Conservation (phyloP, 192 early-diverging fungal species). For the Funneliformis geosporum region DNA sequence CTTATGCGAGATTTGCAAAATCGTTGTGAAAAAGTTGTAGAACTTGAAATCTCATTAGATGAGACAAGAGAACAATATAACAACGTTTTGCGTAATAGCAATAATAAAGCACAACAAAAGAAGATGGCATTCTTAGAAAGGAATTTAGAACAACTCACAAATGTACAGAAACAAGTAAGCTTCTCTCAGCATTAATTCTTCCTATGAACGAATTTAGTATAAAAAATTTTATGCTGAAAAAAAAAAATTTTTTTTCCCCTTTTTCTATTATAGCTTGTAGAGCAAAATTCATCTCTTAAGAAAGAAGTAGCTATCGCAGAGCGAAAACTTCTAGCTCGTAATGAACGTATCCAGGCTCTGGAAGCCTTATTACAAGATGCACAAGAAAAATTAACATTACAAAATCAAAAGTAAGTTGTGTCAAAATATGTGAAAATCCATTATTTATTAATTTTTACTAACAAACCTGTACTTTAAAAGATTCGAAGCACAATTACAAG, state of each 20-base stretch:
- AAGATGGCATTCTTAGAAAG: constrained; percentile 98
- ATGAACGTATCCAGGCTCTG: constrained; percentile 91
- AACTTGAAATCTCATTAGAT: constrained; percentile 96
- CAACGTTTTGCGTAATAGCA: constrained; percentile 78
- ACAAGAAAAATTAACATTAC: constrained; percentile 77
- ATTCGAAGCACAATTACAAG: constrained; percentile 81
- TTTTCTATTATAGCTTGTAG: constrained; percentile 67
- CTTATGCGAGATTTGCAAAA: constrained; percentile 97
- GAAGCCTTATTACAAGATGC: constrained; percentile 82
- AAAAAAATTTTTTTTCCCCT: not conserved
- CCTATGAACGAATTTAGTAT: not conserved
- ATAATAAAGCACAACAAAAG: constrained; percentile 86
- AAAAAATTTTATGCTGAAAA: not conserved
- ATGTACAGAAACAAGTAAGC: constrained; percentile 83
- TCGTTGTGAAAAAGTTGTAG: constrained; percentile 97
- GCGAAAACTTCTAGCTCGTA: constrained; percentile 87
- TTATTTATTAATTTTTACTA: not conserved
- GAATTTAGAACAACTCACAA: constrained; percentile 94
- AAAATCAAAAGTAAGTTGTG: constrained; percentile 64
- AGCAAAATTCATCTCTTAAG: constrained; percentile 95
- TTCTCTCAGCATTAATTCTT: not conserved
- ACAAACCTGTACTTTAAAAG: constrained; percentile 37
- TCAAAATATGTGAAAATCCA: not conserved
- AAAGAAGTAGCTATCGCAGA: constrained; percentile 90
- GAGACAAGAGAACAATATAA: constrained; percentile 95